phyloP scores from a whole-genome alignment of 1,284 basidiomycete species.

The Xerocomus alliaceus region DNA sequence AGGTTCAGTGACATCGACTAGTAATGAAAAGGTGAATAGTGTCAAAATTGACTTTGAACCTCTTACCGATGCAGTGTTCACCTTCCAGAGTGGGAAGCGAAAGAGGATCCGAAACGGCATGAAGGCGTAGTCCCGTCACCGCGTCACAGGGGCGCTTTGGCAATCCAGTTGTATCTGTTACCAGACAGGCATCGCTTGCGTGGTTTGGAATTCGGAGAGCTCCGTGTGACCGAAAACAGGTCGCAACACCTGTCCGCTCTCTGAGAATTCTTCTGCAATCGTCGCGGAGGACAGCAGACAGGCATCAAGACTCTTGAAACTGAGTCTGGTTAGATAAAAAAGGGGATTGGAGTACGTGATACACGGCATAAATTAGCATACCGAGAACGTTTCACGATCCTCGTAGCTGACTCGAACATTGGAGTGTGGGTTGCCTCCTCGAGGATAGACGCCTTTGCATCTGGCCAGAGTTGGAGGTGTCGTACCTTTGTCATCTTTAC shows the following conservation, averaged over 20 bases:
- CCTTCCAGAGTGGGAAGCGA: constrained; percentile 19
- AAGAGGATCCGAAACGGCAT: constrained; percentile 40
- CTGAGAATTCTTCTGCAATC: not conserved
- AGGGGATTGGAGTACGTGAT: too few species aligned
- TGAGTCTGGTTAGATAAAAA: too few species aligned
- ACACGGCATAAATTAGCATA: too few species aligned
- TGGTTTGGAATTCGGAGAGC: not conserved
- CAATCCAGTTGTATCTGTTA: constrained; percentile 5
- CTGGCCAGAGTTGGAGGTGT: too few species aligned
- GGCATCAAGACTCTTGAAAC: too few species aligned
- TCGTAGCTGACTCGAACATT: too few species aligned
- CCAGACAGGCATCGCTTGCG: constrained; percentile 47
- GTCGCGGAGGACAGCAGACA: constrained; percentile 14
- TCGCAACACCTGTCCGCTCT: too few species aligned
- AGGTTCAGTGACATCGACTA: constrained; percentile 16
- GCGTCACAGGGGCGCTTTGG: constrained; percentile 35
- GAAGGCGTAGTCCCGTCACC: constrained; percentile 19
- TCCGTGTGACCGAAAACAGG: not conserved
- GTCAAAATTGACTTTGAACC: constrained; percentile 30
- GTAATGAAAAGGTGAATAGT: constrained; percentile 30
- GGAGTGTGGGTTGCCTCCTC: too few species aligned
- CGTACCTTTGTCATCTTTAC: too few species aligned
- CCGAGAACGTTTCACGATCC: too few species aligned
- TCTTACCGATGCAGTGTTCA: constrained; percentile 29
- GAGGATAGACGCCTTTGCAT: too few species aligned